Evolutionary conservation across 176 grass and related monocot genomes (phyloP).

Genomic region (Oryza coarctata): DNA sequence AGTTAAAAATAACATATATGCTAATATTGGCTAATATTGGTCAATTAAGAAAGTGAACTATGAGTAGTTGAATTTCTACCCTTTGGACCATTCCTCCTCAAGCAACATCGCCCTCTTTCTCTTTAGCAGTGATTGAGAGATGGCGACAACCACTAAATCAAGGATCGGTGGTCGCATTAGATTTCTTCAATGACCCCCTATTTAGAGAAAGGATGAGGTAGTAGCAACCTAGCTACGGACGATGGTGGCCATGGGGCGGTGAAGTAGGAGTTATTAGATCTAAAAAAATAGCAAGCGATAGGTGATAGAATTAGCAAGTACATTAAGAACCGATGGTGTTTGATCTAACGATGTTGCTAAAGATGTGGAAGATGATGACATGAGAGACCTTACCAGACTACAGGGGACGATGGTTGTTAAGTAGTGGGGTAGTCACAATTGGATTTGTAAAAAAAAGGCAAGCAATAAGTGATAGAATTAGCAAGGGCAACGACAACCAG

Average conservation of each 20-base stretch:
- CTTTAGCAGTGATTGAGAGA: not conserved
- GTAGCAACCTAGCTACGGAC: not conserved
- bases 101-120: not conserved
- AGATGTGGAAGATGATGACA: too few relatives aligned
- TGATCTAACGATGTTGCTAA: too few relatives aligned
- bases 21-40: not conserved
- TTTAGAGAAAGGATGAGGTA: not conserved
- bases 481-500: too few relatives aligned
- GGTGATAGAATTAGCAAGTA: too few relatives aligned
- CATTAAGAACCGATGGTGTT: too few relatives aligned
- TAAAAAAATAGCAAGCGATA: too few relatives aligned
- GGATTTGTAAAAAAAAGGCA: too few relatives aligned
- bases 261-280: too few relatives aligned
- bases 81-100: not conserved
- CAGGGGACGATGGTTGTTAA: too few relatives aligned
- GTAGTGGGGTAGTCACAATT: too few relatives aligned
- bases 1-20: not conserved
- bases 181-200: not conserved
- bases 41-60: not conserved
- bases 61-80: not conserved
- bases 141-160: not conserved
- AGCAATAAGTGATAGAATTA: too few relatives aligned
- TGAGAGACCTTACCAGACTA: too few relatives aligned
- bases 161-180: not conserved
- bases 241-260: not conserved